These are phyloP conservation scores for Pseudodiploospora longispora DNA, from an alignment of 2,329 filamentous ascomycete species.

Conservation along the genomic window DNA sequence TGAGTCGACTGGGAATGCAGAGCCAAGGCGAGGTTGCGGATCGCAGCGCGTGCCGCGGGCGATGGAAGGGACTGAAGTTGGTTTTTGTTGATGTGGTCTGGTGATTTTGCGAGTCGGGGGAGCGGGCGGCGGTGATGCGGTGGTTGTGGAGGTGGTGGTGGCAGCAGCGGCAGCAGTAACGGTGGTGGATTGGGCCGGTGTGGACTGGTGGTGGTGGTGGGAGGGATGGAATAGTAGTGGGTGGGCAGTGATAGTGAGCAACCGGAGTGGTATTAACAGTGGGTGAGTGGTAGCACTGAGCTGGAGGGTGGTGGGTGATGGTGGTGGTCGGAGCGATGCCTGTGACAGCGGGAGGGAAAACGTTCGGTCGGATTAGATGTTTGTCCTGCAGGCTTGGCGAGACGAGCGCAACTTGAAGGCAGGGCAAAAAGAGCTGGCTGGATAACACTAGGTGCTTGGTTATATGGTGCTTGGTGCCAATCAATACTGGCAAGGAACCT, in stretches of 20 bases:
- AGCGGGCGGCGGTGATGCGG: slow-evolving; percentile 4
- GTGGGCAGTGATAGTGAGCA: slow-evolving; percentile 3
- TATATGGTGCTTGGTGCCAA: too few relatives aligned
- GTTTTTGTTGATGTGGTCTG: slow-evolving; percentile 6
- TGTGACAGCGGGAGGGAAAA: background rate
- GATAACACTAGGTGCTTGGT: background rate
- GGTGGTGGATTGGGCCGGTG: background rate
- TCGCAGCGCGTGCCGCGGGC: slow-evolving; percentile 16
- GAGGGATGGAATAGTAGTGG: background rate
- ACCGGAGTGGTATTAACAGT: slow-evolving; percentile 1
- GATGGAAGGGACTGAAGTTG: slow-evolving; percentile 6
- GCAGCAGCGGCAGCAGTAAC: background rate
- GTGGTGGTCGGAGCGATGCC: slow-evolving; percentile 1
- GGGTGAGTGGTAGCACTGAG: background rate
- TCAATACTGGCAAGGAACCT: too few relatives aligned
- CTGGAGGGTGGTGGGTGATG: background rate
- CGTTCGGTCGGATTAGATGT: background rate
- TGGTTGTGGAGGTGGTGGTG: slow-evolving; percentile 1
- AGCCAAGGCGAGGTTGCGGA: slow-evolving; percentile 9
- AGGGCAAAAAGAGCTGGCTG: background rate
- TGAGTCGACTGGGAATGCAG: slow-evolving; percentile 4
- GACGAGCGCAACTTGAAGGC: slow-evolving; percentile 1
- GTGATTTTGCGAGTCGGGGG: slow-evolving; percentile 4
- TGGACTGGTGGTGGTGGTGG: background rate
- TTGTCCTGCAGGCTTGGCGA: background rate